Percentiles rank a stretch among this genome's conserved stretches.
Evolutionary conservation across 2,329 filamentous ascomycete genomes (phyloP).

Genomic region (Trichoderma sp.): DNA sequence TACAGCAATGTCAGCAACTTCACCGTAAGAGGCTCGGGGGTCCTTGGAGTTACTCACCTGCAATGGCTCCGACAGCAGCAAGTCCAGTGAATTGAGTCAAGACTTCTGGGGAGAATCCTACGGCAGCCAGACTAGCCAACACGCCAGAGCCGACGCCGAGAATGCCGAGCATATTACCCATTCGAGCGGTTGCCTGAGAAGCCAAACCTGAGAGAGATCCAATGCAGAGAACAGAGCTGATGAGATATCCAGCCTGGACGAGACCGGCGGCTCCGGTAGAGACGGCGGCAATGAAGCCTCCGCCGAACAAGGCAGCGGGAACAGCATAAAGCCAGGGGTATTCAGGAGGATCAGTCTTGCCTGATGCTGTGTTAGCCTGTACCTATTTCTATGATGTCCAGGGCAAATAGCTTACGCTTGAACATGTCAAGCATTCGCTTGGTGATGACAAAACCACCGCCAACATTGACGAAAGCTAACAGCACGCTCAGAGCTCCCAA

Average conservation of each 20-base stretch:
- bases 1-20: conserved; percentile 22
- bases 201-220: conserved; percentile 77
- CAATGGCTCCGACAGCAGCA: conserved; percentile 66
- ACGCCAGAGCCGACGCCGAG: conserved; percentile 81
- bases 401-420: conserved; percentile 50
- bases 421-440: conserved; percentile 95
- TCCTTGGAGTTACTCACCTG: conserved; percentile 39
- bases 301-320: conserved; percentile 72
- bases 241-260: conserved; percentile 82
- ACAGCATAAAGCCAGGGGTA: conserved; percentile 85
- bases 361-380: conserved; percentile 33
- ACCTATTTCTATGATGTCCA: background rate
- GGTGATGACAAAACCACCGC: conserved; percentile 85
- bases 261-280: conserved; percentile 79
- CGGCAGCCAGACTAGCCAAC: conserved; percentile 75
- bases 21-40: background rate
- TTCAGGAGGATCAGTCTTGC: conserved; percentile 80
- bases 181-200: conserved; percentile 76
- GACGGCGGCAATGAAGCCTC: conserved; percentile 76
- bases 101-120: conserved; percentile 75
- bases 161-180: conserved; percentile 83
- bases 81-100: conserved; percentile 76
- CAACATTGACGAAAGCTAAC: conserved; percentile 83
- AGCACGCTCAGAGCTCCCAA: conserved; percentile 79
- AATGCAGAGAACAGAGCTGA: conserved; percentile 82